Evolutionary conservation across 2,329 filamentous ascomycete genomes (phyloP).

Genomic region (Sporothrix globosa): DNA sequence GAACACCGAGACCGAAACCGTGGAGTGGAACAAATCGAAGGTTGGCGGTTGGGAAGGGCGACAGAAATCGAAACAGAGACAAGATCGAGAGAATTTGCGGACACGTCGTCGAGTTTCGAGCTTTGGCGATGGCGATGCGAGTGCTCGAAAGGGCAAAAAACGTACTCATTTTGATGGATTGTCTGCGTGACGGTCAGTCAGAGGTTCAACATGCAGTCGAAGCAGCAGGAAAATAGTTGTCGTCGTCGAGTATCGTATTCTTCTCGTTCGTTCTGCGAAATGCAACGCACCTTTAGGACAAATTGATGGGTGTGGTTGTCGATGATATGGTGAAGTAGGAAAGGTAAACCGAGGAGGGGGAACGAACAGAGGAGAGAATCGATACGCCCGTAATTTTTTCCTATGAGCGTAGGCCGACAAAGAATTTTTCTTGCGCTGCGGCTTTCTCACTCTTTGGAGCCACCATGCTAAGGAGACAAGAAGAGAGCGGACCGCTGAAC

Average conservation of each 20-base stretch:
- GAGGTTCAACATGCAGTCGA: conserved; percentile 5
- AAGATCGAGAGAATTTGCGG: background rate
- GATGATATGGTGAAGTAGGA: conserved; percentile 28
- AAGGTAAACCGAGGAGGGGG: conserved; percentile 19
- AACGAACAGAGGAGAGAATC: conserved; percentile 25
- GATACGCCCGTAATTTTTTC: conserved; percentile 32
- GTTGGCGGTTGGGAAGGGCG: background rate
- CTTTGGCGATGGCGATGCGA: background rate
- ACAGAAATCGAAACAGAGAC: background rate
- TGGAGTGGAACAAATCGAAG: too few relatives aligned
- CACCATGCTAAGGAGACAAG: background rate
- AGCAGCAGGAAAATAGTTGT: background rate
- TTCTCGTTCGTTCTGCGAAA: background rate
- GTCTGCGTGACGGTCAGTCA: conserved; percentile 37
- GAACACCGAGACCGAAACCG: background rate
- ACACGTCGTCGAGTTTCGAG: background rate
- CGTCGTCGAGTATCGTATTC: conserved; percentile 13
- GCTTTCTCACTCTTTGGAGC: background rate
- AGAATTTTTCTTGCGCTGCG: conserved; percentile 22
- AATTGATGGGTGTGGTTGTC: conserved; percentile 32
- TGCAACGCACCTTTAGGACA: conserved; percentile 34
- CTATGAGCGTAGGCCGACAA: conserved; percentile 7
- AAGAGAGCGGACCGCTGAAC: conserved; percentile 6
- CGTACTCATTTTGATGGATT: conserved; percentile 62
- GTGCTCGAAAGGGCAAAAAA: conserved; percentile 37